A percentile compares a stretch with the other conserved stretches of the same genome.
These are phyloP conservation scores for Chernovozyma sophiae-reginae DNA, from an alignment of 1,139 yeast genomes.

Conservation along the genomic window DNA sequence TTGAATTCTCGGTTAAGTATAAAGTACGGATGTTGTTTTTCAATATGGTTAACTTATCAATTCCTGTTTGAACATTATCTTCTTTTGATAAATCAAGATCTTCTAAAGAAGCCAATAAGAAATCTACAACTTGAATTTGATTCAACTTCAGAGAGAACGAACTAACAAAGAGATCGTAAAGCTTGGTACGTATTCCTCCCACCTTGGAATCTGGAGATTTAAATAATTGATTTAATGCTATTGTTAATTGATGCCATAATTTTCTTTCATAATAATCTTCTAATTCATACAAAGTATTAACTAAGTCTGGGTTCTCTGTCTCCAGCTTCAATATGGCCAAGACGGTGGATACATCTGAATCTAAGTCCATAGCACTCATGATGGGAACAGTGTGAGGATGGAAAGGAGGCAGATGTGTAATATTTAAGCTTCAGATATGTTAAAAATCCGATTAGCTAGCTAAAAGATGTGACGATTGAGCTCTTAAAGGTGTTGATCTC, in stretches of 20 bases:
- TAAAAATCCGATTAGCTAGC: no score
- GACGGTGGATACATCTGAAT: conserved; percentile 50
- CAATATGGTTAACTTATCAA: conserved; percentile 53
- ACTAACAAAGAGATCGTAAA: conserved; percentile 68
- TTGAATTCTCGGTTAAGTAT: conserved; percentile 19
- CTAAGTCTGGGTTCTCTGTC: conserved; percentile 58
- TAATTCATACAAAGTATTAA: conserved; percentile 65
- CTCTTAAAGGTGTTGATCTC: no score
- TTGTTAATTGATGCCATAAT: conserved; percentile 75
- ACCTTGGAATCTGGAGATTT: conserved; percentile 43
- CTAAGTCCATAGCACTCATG: conserved; percentile 8
- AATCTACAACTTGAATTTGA: conserved; percentile 73
- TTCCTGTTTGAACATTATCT: conserved; percentile 34
- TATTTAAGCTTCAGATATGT: no score
- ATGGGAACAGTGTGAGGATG: no score
- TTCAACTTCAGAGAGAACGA: conserved; percentile 70
- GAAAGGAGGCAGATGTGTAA: no score
- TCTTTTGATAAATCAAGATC: conserved; percentile 39
- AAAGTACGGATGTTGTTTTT: conserved; percentile 33
- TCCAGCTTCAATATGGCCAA: conserved; percentile 69
- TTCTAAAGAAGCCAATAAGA: conserved; percentile 50
- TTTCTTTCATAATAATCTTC: conserved; percentile 88
- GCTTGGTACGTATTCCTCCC: conserved; percentile 44
- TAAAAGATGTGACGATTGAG: no score
- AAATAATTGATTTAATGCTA: conserved; percentile 60